Base-by-base conservation (phyloP, 495 filamentous ascomycete species). In the Penicillium lividum region DNA sequence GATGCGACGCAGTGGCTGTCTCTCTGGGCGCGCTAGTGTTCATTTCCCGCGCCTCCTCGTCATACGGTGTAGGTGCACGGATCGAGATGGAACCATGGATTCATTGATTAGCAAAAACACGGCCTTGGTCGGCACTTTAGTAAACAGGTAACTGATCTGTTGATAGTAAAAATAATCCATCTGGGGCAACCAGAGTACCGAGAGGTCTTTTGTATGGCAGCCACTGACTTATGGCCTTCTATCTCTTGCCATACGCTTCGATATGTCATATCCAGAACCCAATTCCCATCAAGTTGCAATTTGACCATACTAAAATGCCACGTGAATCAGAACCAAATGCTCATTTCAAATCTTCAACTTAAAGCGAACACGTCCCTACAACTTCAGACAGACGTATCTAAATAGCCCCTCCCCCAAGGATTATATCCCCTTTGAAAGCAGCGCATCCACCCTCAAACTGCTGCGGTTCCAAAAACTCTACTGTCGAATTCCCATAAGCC, bases 371-470 rank as follows among this genome's bases (percentile, higher is more conserved):
- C 22, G 22, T 22, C 22, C 22, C 22, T 22, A 22, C 22, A 2
- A 22, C 22, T 22, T 48, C 46, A 48, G n/a, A 28, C 5, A 27
- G 27, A 15, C 13, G 2, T 4, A 29, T 29, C 36, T 56, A 56
- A n/a, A 56, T 42, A n/a, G 54, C 57, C 29, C 57, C 57, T 3
- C 11, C 38, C 15, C 50, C 51, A 22, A 50, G 49, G 30, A 47
- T 28, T 1, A 22, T 34, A 15, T 40, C 44, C 3, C 50, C 57
- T n/a, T 54, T 9, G 43, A 59, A 33, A 7, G 7, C 43, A 13
- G 51, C 50, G 42, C 57, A 59, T 9, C 28, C 50, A 28, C 18
- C 31, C 4, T 59, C 57, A 54, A 59, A 33, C n/a, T 49, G 28
- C 4, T 7, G 30, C 5, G 57, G 57, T n/a, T 42, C 16, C 0